Evolutionary conservation across 345 rosid genomes (phyloP), one percentile per base, ranked within the genome.

Genomic region (Noccaea caerulescens): DNA sequence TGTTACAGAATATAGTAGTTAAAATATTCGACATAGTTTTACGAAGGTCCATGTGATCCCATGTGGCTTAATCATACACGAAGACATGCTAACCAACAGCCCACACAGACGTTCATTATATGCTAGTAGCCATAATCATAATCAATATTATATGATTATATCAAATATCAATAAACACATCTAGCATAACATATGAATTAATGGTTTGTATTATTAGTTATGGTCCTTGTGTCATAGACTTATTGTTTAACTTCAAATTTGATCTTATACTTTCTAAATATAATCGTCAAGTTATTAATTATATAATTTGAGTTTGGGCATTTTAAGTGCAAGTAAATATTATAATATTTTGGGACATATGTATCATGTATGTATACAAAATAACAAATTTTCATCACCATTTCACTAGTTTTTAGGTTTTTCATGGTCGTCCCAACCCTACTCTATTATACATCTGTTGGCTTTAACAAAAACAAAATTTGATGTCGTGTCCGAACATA

Each of bases 31-130:
- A 73, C 47, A 56, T 56, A 27, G 8, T 23, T 45, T 37, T 2
- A 45, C 3, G 3, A 16, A 25, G 50, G 58, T 25, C 59, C 77
- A 65, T 72, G 77, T 66, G 77, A 32, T 4, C 25, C 37, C 75
- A 62, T 71, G 75, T 53, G 62, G 61, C 7, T 7, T 41, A 66
- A 49, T 49, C 49, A 42, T 73, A 58, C 53, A 32, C 47, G 10
- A 50, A 58, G 37, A 73, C 54, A 58, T 58, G 72, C 72, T 73
- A 58, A 58, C 59, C 66, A 73, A 47, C 47, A 18, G 45, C 32
- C 30, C 53, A 65, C 27, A 23, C 43, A 46, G 12, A 3, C 0
- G 37, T 3, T 20, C 45, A 64, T 11, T 50, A 30, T 70, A 60
- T 18, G 49, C 4, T 36, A 33, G 3, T 51, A 27, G 11, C 25